Evolutionary conservation across 768 basidiomycete genomes (phyloP).

Genomic region (Heimioporus sp.): DNA sequence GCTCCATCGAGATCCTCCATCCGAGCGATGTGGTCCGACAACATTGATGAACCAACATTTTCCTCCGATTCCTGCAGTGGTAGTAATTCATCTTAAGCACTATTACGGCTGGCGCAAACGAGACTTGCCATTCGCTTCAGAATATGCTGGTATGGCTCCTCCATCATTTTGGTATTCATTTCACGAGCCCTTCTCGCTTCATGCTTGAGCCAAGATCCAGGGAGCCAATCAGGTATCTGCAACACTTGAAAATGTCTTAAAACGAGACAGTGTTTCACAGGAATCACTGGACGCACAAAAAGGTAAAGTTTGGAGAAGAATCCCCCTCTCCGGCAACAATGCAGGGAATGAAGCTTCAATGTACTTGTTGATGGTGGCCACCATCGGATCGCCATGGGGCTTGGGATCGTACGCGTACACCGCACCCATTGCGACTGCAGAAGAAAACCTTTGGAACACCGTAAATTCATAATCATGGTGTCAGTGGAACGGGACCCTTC

Average conservation of each 20-base stretch:
- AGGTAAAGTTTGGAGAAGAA: conserved; percentile 3
- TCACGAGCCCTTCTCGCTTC: conserved; percentile 15
- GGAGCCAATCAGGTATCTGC: conserved; percentile 32
- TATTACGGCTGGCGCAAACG: neutral
- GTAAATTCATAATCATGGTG: no score
- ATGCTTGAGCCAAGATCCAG: conserved; percentile 36
- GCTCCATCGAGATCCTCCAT: conserved; percentile 1
- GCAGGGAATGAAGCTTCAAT: neutral
- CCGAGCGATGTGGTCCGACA: conserved; percentile 7
- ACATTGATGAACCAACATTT: neutral
- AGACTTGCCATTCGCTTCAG: conserved; percentile 20
- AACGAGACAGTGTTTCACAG: neutral
- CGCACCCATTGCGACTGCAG: no score
- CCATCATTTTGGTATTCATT: neutral
- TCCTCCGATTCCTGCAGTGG: neutral
- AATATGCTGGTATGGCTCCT: conserved; percentile 17
- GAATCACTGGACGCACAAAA: neutral
- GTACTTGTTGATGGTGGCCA: neutral
- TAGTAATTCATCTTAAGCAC: neutral
- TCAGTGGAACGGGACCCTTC: no score
- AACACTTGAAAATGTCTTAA: neutral
- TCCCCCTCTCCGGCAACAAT: neutral
- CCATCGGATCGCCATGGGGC: conserved; percentile 1
- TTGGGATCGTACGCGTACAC: no score
- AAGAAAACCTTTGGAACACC: no score